A percentile compares a stretch with the other conserved stretches of the same genome.
Evolutionary conservation across 495 filamentous ascomycete species (phyloP).

Genomic region (Gamarada debralockiae): DNA sequence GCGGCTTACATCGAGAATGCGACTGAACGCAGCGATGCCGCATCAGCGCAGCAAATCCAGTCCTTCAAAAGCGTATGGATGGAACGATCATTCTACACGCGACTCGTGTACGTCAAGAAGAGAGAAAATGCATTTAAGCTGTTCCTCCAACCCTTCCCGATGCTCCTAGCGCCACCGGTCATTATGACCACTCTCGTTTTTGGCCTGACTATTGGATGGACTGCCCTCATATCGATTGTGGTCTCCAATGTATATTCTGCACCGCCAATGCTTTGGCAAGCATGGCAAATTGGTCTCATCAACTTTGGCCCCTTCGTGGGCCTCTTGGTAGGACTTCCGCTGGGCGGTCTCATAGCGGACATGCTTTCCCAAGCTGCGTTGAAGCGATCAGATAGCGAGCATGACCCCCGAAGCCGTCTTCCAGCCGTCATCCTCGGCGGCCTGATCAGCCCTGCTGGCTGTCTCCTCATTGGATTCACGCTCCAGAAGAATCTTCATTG

Average conservation of each 20-base stretch:
- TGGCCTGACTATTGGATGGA: too few species aligned
- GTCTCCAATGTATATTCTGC: too few species aligned
- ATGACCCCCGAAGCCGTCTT: slow-evolving; percentile 1
- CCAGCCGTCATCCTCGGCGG: not conserved
- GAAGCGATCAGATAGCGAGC: not conserved
- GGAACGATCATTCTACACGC: slow-evolving; percentile 2
- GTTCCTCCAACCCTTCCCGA: too few species aligned
- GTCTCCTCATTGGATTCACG: not conserved
- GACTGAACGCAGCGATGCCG: not conserved
- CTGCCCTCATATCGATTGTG: too few species aligned
- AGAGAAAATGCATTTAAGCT: not conserved
- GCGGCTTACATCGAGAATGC: not conserved
- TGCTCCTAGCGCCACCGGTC: too few species aligned
- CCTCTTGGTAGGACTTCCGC: too few species aligned
- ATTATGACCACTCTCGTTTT: too few species aligned
- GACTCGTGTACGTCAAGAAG: not conserved
- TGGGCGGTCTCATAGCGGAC: not conserved
- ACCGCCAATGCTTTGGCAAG: too few species aligned
- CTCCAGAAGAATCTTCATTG: slow-evolving; percentile 3
- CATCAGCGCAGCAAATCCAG: not conserved
- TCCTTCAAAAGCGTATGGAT: slow-evolving; percentile 1
- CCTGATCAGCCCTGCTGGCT: slow-evolving; percentile 2
- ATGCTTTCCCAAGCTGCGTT: not conserved
- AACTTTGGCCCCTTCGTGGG: too few species aligned
- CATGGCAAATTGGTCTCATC: too few species aligned